Base-by-base conservation (phyloP, 1,139 yeast genomes). In the Yamadazyma aaseri region DNA sequence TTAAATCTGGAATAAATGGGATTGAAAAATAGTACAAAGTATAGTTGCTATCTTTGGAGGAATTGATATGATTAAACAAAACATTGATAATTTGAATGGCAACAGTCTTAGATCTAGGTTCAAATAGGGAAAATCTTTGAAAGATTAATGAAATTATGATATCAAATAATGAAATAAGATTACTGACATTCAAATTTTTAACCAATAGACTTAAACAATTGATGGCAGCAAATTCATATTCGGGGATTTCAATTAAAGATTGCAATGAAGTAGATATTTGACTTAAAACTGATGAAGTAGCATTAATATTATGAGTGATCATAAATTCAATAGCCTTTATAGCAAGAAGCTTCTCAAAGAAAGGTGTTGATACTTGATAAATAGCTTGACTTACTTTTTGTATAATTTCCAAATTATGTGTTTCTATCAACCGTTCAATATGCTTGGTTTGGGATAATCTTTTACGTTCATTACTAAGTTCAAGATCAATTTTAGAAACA, bases 221-320 rank as follows among this genome's bases (percentile, higher is more conserved):
- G 34, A 92, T 61, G 0, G 94, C 79, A 23, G 74, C 73, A 13
- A 65, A 65, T 42, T 83, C 82, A 17, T 89, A 71, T 20, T 76
- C 79, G 0, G 71, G 60, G 15, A 73, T 73, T 26, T 82, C 90
- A 20, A 90, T 59, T 0, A 94, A 83, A 0, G 92, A 79, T 51
- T 89, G 97, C 13, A 94, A 62, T 47, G 95, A 85, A 1, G 95
- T 84, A 38, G 89, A 82, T 4, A 94, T 75, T 53, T 92, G 98
- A 0, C 97, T 96, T 22, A 90, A 63, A 0, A 95, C 92, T 4
- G 87, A 75, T 2, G 84, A 77, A 12, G 86, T 76, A 1, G 82
- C 73, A 3, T 69, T 55, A 4, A 80, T 78, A 18, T 85, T 70
- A n/a, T 79, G 70, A 32, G 71, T 67, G 14, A 86, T 77, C 25